Base-by-base conservation (phyloP, 768 basidiomycete genomes). In the Termitomyces bulborhizus region DNA sequence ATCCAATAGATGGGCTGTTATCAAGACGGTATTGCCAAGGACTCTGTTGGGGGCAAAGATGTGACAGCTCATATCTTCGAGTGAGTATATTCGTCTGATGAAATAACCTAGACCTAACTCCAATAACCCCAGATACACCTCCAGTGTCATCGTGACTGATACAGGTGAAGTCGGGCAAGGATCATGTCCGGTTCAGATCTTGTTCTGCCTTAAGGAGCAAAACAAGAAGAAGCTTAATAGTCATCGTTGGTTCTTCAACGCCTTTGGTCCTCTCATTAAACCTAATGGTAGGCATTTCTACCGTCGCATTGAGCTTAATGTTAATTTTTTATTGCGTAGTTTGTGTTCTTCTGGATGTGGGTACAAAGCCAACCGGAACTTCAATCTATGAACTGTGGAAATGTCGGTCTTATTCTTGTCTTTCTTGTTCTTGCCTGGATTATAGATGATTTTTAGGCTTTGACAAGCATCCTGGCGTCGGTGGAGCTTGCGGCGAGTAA, bases 331-430 rank as follows among this genome's bases (percentile, higher is more conserved):
- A 34, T 9, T 18, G 4, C 47, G 5, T 51, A 87, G 92, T 97
- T 51, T 95, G 93, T 64, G 72, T 97, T 56, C 82, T 98, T 39
- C 80, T 98, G 58, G 95, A 98, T 68, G 95, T 98, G 43, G 95
- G 95, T 34, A 98, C 95, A 32, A 94, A 95, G 67, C 95, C 95
- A 2, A 94, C 92, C 11, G 84, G 90, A 21, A 96, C 93, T 27
- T 93, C 91, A 6, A 93, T 98, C 59, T 98, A 98, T 66, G 90
- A 97, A 60, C 84, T 98, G 31, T 98, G 94, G 94, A 97, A 97
- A 80, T 91, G 90, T 76, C 53, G 26, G 71, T 53, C 4, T 31
- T 34, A 40, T 70, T 27, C 57, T 44, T 27, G 27, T 27, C 45
- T 3, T 15, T 26, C 44, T 24, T 45, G 15, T 37, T n/a, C 31